A percentile compares a stretch with the other conserved stretches of the same genome.
phyloP scores from a whole-genome alignment of 441 rosid species.

The Geranium incanum region DNA sequence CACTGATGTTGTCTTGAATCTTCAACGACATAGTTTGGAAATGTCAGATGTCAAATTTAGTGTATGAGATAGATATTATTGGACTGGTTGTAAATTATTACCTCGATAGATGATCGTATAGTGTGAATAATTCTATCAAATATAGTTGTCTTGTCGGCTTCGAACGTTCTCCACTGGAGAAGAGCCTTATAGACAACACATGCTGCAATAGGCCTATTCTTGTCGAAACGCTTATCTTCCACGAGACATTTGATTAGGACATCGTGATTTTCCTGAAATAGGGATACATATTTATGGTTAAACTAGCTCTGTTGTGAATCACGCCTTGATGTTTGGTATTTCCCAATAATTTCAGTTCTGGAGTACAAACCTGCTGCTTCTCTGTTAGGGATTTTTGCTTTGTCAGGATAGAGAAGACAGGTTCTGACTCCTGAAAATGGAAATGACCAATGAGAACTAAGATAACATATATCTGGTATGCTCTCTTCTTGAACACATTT shows the following conservation, averaged over 20 bases:
- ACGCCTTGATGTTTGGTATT: not conserved
- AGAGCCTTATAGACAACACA: conserved; percentile 51
- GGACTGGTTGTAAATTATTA: conserved; percentile 19
- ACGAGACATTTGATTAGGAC: conserved; percentile 43
- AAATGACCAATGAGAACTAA: conserved; percentile 11
- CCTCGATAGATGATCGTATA: conserved; percentile 53
- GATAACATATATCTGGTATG: not conserved
- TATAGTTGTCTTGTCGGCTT: conserved; percentile 57
- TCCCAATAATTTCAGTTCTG: conserved; percentile 10
- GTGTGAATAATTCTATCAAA: conserved; percentile 55
- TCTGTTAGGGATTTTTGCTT: conserved; percentile 54
- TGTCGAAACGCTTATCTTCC: conserved; percentile 41
- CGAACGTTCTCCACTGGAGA: conserved; percentile 70
- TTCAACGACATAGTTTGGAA: conserved; percentile 22
- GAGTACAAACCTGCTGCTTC: conserved; percentile 44
- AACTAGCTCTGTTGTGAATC: not conserved
- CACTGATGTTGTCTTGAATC: conserved; percentile 43
- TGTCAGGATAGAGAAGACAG: conserved; percentile 28
- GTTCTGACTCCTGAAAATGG: conserved; percentile 41
- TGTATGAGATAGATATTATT: not conserved
- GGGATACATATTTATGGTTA: not conserved
- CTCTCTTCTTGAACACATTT: conserved; percentile 10
- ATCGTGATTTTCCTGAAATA: conserved; percentile 57
- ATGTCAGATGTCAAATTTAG: conserved; percentile 12
- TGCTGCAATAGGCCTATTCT: conserved; percentile 51